Percentiles rank a stretch among this genome's conserved stretches.
These are phyloP conservation scores for Plasmodium adleri DNA, from an alignment of 169 alveolate genomes.

Conservation along the genomic window DNA sequence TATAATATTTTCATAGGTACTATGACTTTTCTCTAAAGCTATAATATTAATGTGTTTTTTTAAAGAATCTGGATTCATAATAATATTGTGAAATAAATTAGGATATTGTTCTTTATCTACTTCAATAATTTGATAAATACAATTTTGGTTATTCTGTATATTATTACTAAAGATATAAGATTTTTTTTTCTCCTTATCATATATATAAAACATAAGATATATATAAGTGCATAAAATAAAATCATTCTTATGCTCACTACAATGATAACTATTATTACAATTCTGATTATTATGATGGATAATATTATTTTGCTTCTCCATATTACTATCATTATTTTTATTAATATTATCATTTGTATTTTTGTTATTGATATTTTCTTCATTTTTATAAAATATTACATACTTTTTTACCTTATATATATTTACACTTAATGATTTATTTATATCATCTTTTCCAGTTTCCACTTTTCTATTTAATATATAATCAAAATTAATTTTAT, in stretches of 20 bases:
- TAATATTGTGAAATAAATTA: background rate
- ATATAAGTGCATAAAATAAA: constrained; percentile 26
- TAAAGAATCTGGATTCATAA: constrained; percentile 5
- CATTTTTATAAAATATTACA: constrained; percentile 42
- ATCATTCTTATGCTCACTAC: background rate
- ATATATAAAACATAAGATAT: constrained; percentile 19
- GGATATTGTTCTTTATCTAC: constrained; percentile 15
- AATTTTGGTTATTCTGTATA: constrained; percentile 9
- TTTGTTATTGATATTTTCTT: background rate
- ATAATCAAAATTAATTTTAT: constrained; percentile 18
- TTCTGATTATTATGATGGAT: too few species aligned
- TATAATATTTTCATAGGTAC: background rate
- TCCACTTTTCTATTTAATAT: constrained; percentile 7
- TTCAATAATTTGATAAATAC: constrained; percentile 24
- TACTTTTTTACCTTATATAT: constrained; percentile 20
- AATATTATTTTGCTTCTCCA: too few species aligned
- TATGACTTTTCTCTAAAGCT: constrained; percentile 22
- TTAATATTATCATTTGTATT: background rate
- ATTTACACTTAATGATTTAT: constrained; percentile 3
- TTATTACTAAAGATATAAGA: constrained; percentile 25
- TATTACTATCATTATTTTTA: background rate
- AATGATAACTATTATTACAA: too few species aligned
- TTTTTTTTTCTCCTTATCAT: constrained; percentile 26
- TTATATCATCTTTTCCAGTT: background rate
- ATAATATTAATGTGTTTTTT: constrained; percentile 8